A percentile compares a stretch with the other conserved stretches of the same genome.
phyloP scores from a whole-genome alignment of 2,329 filamentous ascomycete genomes.

The Emmonsiellopsis sp. region DNA sequence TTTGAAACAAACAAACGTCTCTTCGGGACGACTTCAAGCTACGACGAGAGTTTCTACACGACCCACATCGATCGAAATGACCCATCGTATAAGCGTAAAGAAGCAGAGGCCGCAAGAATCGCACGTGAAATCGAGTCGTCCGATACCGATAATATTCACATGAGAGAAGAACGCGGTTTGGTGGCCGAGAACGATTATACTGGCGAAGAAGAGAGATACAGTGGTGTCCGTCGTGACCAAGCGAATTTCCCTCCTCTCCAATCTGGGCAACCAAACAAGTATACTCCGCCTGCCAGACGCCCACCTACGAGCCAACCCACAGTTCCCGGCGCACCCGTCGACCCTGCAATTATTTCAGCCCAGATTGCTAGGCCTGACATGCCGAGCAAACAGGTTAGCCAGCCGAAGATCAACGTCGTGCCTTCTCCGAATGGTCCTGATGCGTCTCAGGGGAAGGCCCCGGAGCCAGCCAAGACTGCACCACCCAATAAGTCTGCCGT shows the following conservation, averaged over 20 bases:
- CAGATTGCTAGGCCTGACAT: conserved; percentile 51
- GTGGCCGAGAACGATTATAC: conserved; percentile 55
- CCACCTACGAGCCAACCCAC: conserved; percentile 66
- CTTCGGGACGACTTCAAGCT: conserved; percentile 81
- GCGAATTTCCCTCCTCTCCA: conserved; percentile 55
- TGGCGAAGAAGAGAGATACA: conserved; percentile 90
- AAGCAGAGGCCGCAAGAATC: conserved; percentile 70
- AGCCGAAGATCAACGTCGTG: conserved; percentile 17
- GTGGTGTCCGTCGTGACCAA: conserved; percentile 69
- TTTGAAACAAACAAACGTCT: conserved; percentile 81
- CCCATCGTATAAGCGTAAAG: conserved; percentile 68
- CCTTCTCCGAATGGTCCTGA: conserved; percentile 8
- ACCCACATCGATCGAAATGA: conserved; percentile 78
- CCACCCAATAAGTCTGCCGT: conserved; percentile 15
- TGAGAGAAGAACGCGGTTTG: conserved; percentile 80
- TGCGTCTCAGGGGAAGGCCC: conserved; percentile 14
- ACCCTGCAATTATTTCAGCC: conserved; percentile 87
- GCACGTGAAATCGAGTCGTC: conserved; percentile 83
- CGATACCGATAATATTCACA: conserved; percentile 64
- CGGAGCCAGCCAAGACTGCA: conserved; percentile 12
- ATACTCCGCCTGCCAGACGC: conserved; percentile 81
- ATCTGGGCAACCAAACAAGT: conserved; percentile 57
- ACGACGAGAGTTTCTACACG: conserved; percentile 91
- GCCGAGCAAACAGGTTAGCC: conserved; percentile 16
- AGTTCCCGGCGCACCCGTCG: conserved; percentile 66